These are phyloP conservation scores for Pythium utonaiense DNA, from an alignment of 352 stramenopile species.

Conservation along the genomic window DNA sequence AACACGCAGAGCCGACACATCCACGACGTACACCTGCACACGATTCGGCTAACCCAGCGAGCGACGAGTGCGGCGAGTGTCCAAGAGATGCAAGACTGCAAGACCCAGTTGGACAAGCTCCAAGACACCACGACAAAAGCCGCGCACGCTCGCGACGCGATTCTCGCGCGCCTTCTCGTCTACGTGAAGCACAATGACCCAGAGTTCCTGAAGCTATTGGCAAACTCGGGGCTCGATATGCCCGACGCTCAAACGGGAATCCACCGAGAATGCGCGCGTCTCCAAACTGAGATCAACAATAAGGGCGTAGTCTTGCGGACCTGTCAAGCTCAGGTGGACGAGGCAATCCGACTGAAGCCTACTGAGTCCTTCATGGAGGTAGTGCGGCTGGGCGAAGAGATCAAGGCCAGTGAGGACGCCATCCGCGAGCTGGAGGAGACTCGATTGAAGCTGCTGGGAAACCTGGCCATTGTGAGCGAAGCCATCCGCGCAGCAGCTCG, in stretches of 20 bases:
- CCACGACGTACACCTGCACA: constrained; percentile 41
- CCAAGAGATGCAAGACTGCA: constrained; percentile 7
- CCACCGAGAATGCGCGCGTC: constrained; percentile 44
- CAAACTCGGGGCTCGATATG: constrained; percentile 35
- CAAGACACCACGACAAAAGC: constrained; percentile 24
- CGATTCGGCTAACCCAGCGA: constrained; percentile 17
- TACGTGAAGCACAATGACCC: constrained; percentile 41
- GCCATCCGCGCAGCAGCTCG: constrained; percentile 39
- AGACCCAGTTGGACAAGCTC: constrained; percentile 9
- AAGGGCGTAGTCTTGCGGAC: constrained; percentile 30
- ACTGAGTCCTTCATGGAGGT: constrained; percentile 48
- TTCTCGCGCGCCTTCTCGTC: constrained; percentile 42
- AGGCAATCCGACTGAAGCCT: constrained; percentile 55
- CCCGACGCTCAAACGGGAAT: constrained; percentile 39
- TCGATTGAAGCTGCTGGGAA: constrained; percentile 42
- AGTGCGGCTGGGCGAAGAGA: constrained; percentile 43
- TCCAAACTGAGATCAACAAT: constrained; percentile 39
- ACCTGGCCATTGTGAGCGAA: constrained; percentile 51
- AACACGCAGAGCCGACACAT: constrained; percentile 45
- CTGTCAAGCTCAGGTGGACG: constrained; percentile 51
- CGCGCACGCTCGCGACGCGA: constrained; percentile 41
- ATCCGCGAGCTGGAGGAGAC: constrained; percentile 43
- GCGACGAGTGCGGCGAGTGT: not conserved
- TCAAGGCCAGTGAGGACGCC: constrained; percentile 33
- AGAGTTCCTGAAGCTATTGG: constrained; percentile 40